phyloP scores from a whole-genome alignment of 2,329 filamentous ascomycete genomes.

The Sporothrix brasiliensis region DNA sequence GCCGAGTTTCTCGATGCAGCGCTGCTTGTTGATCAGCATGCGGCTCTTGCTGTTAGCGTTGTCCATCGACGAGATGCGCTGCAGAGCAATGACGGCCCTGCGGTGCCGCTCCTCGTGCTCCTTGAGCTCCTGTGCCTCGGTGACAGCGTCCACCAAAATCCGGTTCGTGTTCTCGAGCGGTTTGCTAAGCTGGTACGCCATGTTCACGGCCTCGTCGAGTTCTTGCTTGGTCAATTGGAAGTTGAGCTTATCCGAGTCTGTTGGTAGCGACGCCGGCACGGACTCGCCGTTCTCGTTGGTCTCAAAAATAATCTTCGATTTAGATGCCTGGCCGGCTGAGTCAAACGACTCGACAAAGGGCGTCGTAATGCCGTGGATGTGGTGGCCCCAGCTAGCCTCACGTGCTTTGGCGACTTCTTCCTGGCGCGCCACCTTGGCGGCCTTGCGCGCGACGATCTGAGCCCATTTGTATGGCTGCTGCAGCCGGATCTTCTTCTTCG shows the following conservation, averaged over 20 bases:
- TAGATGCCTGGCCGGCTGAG: constrained; percentile 56
- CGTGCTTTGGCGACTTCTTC: constrained; percentile 68
- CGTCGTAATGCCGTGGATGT: constrained; percentile 76
- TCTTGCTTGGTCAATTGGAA: constrained; percentile 72
- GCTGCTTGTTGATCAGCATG: constrained; percentile 77
- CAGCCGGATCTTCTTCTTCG: constrained; percentile 66
- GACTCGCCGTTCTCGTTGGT: neutral
- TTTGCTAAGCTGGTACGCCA: constrained; percentile 69
- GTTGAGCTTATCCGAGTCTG: constrained; percentile 65
- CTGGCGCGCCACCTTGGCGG: constrained; percentile 77
- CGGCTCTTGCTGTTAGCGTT: constrained; percentile 79
- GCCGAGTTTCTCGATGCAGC: constrained; percentile 85
- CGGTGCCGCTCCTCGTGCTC: constrained; percentile 61
- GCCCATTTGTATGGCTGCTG: constrained; percentile 81
- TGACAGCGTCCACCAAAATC: constrained; percentile 48
- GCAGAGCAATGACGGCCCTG: constrained; percentile 73
- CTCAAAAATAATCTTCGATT: constrained; percentile 41
- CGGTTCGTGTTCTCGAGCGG: constrained; percentile 49
- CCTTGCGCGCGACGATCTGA: constrained; percentile 80
- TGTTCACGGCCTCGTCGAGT: constrained; percentile 65
- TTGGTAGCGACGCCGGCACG: constrained; percentile 50
- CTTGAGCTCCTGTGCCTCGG: constrained; percentile 44
- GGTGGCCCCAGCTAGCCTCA: constrained; percentile 69
- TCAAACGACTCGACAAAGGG: constrained; percentile 84
- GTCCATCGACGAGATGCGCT: constrained; percentile 74